These are phyloP conservation scores for Eimeria zaria DNA, from an alignment of 169 alveolate genomes.

Conservation along the genomic window DNA sequence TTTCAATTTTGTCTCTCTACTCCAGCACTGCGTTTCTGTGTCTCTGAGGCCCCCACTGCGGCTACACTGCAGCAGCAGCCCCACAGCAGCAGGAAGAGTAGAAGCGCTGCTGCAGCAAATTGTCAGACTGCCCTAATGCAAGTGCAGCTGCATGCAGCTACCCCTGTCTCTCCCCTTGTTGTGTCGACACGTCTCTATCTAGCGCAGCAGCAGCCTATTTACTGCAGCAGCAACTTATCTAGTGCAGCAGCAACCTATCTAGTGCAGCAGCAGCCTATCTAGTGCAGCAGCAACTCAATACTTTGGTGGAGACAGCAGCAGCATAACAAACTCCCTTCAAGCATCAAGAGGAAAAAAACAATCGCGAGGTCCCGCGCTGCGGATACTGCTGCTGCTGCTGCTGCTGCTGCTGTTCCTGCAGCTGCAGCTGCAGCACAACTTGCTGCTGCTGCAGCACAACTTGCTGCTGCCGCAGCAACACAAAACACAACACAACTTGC, in stretches of 20 bases:
- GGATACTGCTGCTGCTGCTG: neutral
- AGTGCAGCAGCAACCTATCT: neutral
- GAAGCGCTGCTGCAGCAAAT: no score
- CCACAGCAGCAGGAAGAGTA: no score
- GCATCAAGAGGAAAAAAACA: neutral
- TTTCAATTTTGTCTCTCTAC: neutral
- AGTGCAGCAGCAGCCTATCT: neutral
- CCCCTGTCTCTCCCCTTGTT: no score
- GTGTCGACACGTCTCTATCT: no score
- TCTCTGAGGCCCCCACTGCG: neutral
- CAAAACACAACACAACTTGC: neutral
- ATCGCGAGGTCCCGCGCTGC: constrained; percentile 21
- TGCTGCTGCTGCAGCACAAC: constrained; percentile 13
- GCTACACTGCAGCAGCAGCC: neutral
- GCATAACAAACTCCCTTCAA: neutral
- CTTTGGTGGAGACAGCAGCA: neutral
- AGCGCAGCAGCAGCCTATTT: neutral
- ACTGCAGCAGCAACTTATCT: neutral
- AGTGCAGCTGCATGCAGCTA: no score
- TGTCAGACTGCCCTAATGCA: no score
- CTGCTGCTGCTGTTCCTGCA: neutral
- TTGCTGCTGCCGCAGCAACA: neutral
- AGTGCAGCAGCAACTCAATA: neutral
- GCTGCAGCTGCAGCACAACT: neutral
- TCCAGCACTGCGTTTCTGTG: neutral